Base-by-base conservation (phyloP, 345 rosid species). In the Orychophragmus violaceus region DNA sequence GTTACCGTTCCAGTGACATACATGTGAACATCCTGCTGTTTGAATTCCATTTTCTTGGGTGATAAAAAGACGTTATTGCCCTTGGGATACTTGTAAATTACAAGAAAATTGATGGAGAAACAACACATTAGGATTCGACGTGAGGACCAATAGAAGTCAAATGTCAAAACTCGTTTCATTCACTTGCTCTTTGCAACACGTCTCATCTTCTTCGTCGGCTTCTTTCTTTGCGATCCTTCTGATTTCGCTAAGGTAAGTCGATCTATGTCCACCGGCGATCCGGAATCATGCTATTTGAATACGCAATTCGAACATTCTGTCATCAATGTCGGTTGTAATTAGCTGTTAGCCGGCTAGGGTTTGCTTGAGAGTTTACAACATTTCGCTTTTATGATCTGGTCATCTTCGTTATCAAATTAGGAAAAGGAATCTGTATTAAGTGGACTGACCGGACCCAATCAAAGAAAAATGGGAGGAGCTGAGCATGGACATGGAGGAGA, bases 401-500 rank as follows among this genome's bases (percentile, higher is more conserved):
- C 45, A 14, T 60, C 58, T 50, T 36, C 44, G 22, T 49, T 1
- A 23, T 30, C 35, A 22, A 66, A 59, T 58, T 22, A 72, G 53
- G 55, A 1, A 59, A 32, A 73, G 48, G 57, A 62, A 53, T 25
- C 10, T 23, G 42, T 52, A 6, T 24, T 60, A 64, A 30, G 59
- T 68, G 66, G 68, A 64, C 18, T 67, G 27, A 49, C 58, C 32
- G 5, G 63, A 64, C 33, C 57, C 54, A 55, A 69, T 69, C 46
- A 24, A 69, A 29, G 12, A 46, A 62, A 68, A 50, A 55, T 81
- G 82, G 87, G 88, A 66, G 97, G 91, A 53, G 87, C 28, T 49
- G 97, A 87, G 58, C 89, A 86, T 68, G 96, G 98, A 54, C 91
- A 84, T 59, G 91, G 89, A 23, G 93, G 83, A 66, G 95, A 81